These are phyloP conservation scores for Diospyros lotus DNA, from an alignment of 148 eudicot genomes.

Conservation along the genomic window DNA sequence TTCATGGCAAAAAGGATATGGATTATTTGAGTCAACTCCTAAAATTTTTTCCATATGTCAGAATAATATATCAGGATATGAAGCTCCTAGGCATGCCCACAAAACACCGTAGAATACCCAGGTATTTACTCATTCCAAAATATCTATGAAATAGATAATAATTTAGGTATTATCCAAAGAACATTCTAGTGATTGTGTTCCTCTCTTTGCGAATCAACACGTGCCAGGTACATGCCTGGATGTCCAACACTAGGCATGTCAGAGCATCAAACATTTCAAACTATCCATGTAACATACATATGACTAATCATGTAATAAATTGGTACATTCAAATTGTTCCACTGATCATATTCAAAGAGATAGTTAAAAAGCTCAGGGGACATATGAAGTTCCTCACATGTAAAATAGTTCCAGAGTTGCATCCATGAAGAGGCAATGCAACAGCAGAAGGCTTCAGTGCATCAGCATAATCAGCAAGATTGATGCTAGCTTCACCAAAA, in stretches of 20 bases:
- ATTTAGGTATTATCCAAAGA: neutral
- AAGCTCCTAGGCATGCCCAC: neutral
- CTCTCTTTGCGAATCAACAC: neutral
- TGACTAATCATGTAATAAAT: neutral
- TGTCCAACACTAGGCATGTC: neutral
- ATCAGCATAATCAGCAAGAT: slow-evolving; percentile 90
- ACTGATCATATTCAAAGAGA: slow-evolving; percentile 1
- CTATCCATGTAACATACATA: neutral
- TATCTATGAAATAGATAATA: neutral
- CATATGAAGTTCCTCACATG: slow-evolving; percentile 50
- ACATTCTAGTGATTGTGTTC: slow-evolving; percentile 1
- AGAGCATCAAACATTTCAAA: neutral
- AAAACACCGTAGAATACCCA: neutral
- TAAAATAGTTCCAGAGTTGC: slow-evolving; percentile 71
- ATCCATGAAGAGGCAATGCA: slow-evolving; percentile 82
- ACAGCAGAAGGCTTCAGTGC: slow-evolving; percentile 70
- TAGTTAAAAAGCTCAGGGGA: neutral
- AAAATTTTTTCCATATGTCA: neutral
- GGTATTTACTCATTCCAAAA: neutral
- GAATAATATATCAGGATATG: neutral
- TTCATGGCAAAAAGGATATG: neutral
- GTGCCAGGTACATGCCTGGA: neutral
- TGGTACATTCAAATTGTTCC: slow-evolving; percentile 3
- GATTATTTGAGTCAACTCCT: neutral
- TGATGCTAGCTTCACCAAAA: slow-evolving; percentile 92